Evolutionary conservation across 129 eudicot species (phyloP), one percentile per base, ranked within the genome.

Genomic region (Centaurea solstitialis): DNA sequence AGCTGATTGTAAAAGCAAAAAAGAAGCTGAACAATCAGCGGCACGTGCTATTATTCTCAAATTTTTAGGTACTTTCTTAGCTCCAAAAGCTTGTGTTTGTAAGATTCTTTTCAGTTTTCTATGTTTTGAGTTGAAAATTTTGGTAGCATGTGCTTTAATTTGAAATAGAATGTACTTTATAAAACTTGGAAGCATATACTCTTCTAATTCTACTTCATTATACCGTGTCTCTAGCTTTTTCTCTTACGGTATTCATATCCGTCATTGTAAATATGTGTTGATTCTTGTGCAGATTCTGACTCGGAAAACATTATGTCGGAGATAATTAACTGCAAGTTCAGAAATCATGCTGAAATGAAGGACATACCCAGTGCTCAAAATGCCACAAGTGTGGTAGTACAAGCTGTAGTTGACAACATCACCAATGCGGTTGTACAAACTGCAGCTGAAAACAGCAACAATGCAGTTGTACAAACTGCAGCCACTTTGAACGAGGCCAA

Each of bases 261-360:
- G 9, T 71, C 15, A 71, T 38, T 37, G 57, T 18, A 18, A 20
- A 7, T 37, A 28, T 4, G 10, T 78, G 33, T n/a, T 67, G 66
- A 26, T 77, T 24, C 17, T 9, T 68, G 75, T 81, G 70, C 80
- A 87, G 87, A 74, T 45, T 74, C 89, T 72, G 94, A 81, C 68
- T 67, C 87, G 10, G 81, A 76, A 33, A 67, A 50, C 24, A 30
- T 76, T 35, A 70, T 89, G 62, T 87, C 85, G 9, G 87, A 88
- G 87, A 89, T 89, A 39, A 57, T 92, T 13, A 86, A 73, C 79
- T 82, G 87, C 11, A 92, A 83, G 39, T 70, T 20, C 67, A 83
- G 76, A 85, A 50, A 9, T 45, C 67, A 72, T 76, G 70, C 68
- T n/a, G 84, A 73, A 76, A 2, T 73, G 66, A 79, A 61, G 75